Base-by-base conservation (phyloP, 2,329 filamentous ascomycete genomes). In the Albophoma yamanashiensis region DNA sequence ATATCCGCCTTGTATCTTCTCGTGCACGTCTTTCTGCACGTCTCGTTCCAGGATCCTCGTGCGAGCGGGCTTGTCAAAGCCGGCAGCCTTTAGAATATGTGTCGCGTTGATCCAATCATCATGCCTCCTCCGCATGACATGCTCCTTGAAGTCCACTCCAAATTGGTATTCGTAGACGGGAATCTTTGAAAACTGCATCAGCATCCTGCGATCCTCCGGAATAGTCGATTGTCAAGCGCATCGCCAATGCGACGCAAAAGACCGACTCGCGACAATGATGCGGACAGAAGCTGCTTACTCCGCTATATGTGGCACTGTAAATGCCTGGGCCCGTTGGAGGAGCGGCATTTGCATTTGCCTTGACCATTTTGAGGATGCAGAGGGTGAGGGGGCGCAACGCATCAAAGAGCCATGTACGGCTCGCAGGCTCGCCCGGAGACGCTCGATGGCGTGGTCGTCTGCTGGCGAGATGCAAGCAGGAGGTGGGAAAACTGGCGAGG, bases 31-130 rank as follows among this genome's bases (percentile, higher is more conserved):
- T 74, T 96, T 97, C 70, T 99, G 94, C 9, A 99, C 93, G 70
- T 99, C 94, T 65, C 94, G 85, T 76, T 99, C 94, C 6, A 99
- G 82, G 60, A 99, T 97, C 64, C 94, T 85, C 47, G 94, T 99
- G 71, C 94, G 83, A 15, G 93, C 91, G 3, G 94, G 94, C 75
- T 99, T 99, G 75, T 99, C 94, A 70, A 96, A 96, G 60, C 93
- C 93, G 63, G 94, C 94, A 47, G 95, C 91, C 72, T 99, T 99
- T 56, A 99, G 79, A 62, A 99, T 97, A 71, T 99, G 94, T 59
- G 94, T 99, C n/a, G 94, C 94, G 79, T 99, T 99, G 77, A 99
- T 94, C 92, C 93, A 99, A 75, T 97, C 87, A 74, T 99, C 94
- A 58, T 86, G 84, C 62, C 93, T 87, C 57, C 94, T 86, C 73